Conservation (phyloP, 352 stramenopile genomes). For the Globisporangium ultimum region DNA sequence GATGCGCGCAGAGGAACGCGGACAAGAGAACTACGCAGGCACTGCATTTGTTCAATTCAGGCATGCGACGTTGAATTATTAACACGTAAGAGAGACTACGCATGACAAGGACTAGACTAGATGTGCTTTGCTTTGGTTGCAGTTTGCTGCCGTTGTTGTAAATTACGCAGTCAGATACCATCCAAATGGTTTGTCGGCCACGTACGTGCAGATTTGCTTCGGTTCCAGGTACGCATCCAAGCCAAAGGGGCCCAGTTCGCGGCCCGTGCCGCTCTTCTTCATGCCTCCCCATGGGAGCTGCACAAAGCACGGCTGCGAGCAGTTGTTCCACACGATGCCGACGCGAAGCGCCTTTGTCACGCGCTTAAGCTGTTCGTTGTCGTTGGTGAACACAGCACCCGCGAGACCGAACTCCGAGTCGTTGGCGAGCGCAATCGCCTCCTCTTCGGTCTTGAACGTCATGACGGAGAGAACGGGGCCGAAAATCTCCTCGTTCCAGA, state of each 20-base stretch:
- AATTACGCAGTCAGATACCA: slow-evolving; percentile 49
- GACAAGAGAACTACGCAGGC: not conserved
- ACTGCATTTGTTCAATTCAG: slow-evolving; percentile 16
- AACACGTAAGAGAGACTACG: not conserved
- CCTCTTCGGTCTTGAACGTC: slow-evolving; percentile 83
- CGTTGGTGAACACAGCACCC: slow-evolving; percentile 62
- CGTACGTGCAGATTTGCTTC: slow-evolving; percentile 70
- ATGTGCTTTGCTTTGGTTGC: no score
- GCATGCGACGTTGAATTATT: slow-evolving; percentile 15
- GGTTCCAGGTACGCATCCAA: slow-evolving; percentile 62
- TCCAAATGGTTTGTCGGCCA: slow-evolving; percentile 62
- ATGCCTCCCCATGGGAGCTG: slow-evolving; percentile 78
- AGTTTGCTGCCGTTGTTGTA: not conserved
- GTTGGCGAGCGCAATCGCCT: slow-evolving; percentile 74
- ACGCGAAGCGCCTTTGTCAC: slow-evolving; percentile 53
- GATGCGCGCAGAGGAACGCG: not conserved
- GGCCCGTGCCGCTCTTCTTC: slow-evolving; percentile 81
- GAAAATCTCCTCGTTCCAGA: slow-evolving; percentile 89
- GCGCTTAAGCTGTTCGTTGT: slow-evolving; percentile 43
- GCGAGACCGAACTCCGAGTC: slow-evolving; percentile 78
- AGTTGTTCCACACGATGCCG: slow-evolving; percentile 71
- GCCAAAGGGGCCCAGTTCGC: slow-evolving; percentile 63
- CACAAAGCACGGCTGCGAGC: slow-evolving; percentile 57
- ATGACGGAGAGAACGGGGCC: slow-evolving; percentile 84
- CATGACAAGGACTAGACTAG: no score